Percentiles rank a stretch among this genome's conserved stretches.
Evolutionary conservation across 1,284 basidiomycete species (phyloP).

Genomic region (Heterobasidion occidentale): DNA sequence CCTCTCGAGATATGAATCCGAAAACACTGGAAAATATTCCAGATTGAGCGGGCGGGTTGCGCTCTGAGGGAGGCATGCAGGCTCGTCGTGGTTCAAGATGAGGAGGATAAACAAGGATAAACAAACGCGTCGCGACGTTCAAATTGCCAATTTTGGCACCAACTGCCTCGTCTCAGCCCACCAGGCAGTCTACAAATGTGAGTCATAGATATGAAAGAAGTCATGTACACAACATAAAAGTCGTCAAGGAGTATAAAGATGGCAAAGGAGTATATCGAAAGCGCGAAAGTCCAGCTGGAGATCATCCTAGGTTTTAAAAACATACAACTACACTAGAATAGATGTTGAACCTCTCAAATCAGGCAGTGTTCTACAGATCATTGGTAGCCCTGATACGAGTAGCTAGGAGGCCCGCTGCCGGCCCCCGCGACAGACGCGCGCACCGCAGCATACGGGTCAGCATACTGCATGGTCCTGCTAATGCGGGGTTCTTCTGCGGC

Average conservation of each 20-base stretch:
- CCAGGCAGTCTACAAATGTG: neutral
- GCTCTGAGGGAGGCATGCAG: neutral
- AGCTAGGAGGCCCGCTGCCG: conserved; percentile 12
- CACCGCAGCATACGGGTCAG: conserved; percentile 74
- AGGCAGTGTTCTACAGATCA: conserved; percentile 2
- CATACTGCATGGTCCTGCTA: conserved; percentile 85
- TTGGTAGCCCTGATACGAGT: conserved; percentile 16
- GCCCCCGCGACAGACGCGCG: conserved; percentile 39
- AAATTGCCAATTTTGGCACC: neutral
- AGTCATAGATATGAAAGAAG: neutral
- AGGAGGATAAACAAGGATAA: conserved; percentile 11
- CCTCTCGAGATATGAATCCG: conserved; percentile 59
- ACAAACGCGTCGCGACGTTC: conserved; percentile 10
- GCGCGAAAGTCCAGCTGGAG: neutral
- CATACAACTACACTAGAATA: conserved; percentile 11
- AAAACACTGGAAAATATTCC: conserved; percentile 60
- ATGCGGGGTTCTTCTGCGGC: conserved; percentile 36
- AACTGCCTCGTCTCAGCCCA: neutral
- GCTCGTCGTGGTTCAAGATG: neutral
- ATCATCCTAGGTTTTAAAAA: neutral
- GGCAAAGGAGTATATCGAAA: neutral
- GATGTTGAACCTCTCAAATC: neutral
- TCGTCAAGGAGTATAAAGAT: conserved; percentile 1
- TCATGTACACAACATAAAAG: neutral
- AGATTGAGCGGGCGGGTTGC: conserved; percentile 7